Evolutionary conservation across 164 flowering plant genomes (phyloP).

Genomic region (Taxillus chinensis): DNA sequence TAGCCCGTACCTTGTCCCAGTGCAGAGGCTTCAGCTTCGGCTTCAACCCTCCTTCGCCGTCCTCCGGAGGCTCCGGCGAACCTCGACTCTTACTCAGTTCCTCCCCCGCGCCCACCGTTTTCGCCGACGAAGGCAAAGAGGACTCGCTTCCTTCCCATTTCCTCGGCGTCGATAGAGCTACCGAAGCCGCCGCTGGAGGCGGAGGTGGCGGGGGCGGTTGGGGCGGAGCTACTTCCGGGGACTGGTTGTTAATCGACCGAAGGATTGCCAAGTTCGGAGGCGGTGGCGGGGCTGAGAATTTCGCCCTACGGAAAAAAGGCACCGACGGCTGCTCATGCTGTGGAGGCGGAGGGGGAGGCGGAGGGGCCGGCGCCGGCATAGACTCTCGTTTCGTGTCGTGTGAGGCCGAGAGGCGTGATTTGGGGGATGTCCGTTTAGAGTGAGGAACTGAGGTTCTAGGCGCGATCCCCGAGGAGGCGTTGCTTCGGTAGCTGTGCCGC

Average conservation of each 20-base stretch:
- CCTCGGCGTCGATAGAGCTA: conserved; percentile 8
- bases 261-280: conserved; percentile 43
- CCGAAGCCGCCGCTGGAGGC: conserved; percentile 27
- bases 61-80: conserved; percentile 33
- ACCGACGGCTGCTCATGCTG: conserved; percentile 13
- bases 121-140: conserved; percentile 20
- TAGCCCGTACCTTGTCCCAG: conserved; percentile 97
- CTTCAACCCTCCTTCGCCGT: conserved; percentile 36
- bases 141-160: conserved; percentile 17
- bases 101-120: conserved; percentile 9
- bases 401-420: conserved; percentile 38
- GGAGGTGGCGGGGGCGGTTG: conserved; percentile 46
- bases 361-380: conserved; percentile 13
- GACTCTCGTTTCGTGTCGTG: conserved; percentile 39
- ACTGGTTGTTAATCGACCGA: conserved; percentile 20
- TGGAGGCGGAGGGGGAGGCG: conserved; percentile 19
- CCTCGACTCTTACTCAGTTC: conserved; percentile 14
- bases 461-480: background rate
- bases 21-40: conserved; percentile 89
- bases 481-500: conserved; percentile 14
- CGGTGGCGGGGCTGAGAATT: conserved; percentile 54
- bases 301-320: conserved; percentile 34
- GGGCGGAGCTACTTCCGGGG: conserved; percentile 11
- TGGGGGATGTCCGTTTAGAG: conserved; percentile 72
- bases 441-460: conserved; percentile 24